Conservation (phyloP, 345 rosid genomes). For the Populus simonii region DNA sequence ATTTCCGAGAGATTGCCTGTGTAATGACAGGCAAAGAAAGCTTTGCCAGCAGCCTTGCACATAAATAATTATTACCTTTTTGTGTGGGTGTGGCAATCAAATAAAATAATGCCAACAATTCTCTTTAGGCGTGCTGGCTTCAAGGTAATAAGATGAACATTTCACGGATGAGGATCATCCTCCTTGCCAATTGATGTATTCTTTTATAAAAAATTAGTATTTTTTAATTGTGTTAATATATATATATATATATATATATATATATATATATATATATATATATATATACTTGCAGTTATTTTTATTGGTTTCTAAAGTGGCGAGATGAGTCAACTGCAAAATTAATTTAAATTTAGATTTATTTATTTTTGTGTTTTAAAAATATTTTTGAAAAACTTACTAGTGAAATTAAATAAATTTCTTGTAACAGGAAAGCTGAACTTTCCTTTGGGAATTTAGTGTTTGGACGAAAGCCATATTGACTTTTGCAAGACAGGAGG, state of each 20-base stretch:
- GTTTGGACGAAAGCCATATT: constrained; percentile 24
- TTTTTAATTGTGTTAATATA: too few species aligned
- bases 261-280: too few species aligned
- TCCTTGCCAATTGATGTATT: neutral
- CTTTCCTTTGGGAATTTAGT: constrained; percentile 26
- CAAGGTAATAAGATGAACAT: neutral
- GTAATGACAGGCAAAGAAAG: neutral
- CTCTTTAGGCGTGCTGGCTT: neutral
- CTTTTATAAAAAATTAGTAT: too few species aligned
- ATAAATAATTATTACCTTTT: neutral
- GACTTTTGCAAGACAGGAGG: constrained; percentile 18
- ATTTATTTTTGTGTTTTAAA: too few species aligned
- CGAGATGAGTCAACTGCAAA: too few species aligned
- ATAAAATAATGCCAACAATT: neutral
- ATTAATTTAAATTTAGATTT: too few species aligned
- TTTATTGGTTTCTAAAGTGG: too few species aligned
- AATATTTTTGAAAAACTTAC: too few species aligned
- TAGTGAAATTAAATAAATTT: too few species aligned
- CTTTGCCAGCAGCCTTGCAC: neutral
- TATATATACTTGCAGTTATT: too few species aligned
- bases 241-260: too few species aligned
- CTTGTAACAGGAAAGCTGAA: constrained; percentile 12
- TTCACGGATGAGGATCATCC: neutral
- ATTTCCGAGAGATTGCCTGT: neutral
- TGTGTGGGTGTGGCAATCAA: neutral